These are phyloP conservation scores for Scheffersomyces ergatensis DNA, from an alignment of 805 yeast species.

Conservation along the genomic window DNA sequence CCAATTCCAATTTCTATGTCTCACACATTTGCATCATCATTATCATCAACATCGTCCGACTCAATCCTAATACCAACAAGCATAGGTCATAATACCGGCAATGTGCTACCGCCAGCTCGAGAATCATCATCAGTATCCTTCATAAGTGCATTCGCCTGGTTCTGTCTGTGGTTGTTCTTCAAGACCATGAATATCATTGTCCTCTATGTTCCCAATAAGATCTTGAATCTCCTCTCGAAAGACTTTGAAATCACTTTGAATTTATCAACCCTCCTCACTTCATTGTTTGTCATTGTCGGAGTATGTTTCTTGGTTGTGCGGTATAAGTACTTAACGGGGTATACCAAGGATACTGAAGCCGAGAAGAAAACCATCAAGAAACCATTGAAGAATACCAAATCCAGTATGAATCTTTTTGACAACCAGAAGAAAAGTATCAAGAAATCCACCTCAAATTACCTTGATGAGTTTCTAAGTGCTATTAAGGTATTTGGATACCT, in stretches of 20 bases:
- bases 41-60: too few relatives aligned
- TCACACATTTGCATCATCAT: too few relatives aligned
- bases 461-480: conserved; percentile 88
- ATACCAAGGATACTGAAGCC: conserved; percentile 42
- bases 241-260: conserved; percentile 52
- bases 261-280: conserved; percentile 39
- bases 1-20: too few relatives aligned
- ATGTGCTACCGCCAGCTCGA: conserved; percentile 2
- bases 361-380: conserved; percentile 24
- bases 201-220: conserved; percentile 4
- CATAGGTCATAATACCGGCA: too few relatives aligned
- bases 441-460: conserved; percentile 56
- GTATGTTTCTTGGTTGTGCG: conserved; percentile 50
- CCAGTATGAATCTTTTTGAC: conserved; percentile 18
- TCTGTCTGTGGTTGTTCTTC: conserved; percentile 17
- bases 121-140: conserved; percentile 9
- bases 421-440: conserved; percentile 20
- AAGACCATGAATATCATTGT: conserved; percentile 13
- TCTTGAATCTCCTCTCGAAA: conserved; percentile 23
- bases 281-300: conserved; percentile 18
- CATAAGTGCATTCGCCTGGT: conserved; percentile 12
- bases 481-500: conserved; percentile 92
- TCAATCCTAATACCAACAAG: too few relatives aligned
- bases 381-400: neutral
- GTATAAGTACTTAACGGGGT: conserved; percentile 61